Evolutionary conservation across 2,329 filamentous ascomycete genomes (phyloP).

Genomic region (Orbilia brochopaga): DNA sequence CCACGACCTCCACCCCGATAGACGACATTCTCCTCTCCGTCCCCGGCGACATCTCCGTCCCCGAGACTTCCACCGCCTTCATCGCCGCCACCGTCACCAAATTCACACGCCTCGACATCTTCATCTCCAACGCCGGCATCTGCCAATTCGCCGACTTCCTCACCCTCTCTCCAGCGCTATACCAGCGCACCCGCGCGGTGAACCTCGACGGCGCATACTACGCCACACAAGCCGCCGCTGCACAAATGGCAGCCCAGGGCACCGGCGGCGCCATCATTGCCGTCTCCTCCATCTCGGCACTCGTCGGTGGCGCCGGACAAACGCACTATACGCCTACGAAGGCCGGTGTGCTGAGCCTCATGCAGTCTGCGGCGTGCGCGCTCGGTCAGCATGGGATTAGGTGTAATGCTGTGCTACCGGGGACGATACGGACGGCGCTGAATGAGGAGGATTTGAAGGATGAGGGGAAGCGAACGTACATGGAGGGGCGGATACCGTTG

Average conservation of each 20-base stretch:
- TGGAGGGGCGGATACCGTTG: constrained; percentile 80
- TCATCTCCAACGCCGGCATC: constrained; percentile 73
- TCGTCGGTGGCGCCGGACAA: constrained; percentile 78
- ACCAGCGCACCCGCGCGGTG: constrained; percentile 73
- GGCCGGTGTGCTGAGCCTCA: constrained; percentile 77
- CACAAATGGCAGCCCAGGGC: constrained; percentile 71
- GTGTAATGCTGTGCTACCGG: constrained; percentile 83
- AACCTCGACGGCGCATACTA: constrained; percentile 92
- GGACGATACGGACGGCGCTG: constrained; percentile 81
- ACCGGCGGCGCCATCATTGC: constrained; percentile 82
- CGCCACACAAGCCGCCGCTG: constrained; percentile 80
- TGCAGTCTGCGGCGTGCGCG: constrained; percentile 82
- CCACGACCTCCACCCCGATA: constrained; percentile 62
- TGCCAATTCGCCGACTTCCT: constrained; percentile 89
- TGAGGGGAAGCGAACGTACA: constrained; percentile 73
- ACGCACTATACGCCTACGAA: constrained; percentile 90
- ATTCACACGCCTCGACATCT: constrained; percentile 62
- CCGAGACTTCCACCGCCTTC: constrained; percentile 72
- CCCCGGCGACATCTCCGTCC: constrained; percentile 76
- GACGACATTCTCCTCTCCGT: constrained; percentile 67
- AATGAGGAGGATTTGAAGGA: constrained; percentile 83
- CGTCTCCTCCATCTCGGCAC: constrained; percentile 73
- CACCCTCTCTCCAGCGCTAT: constrained; percentile 72
- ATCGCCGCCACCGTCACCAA: constrained; percentile 69
- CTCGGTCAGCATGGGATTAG: constrained; percentile 76